Conservation (phyloP, 2,329 filamentous ascomycete species). For the Ilyonectria sp. region DNA sequence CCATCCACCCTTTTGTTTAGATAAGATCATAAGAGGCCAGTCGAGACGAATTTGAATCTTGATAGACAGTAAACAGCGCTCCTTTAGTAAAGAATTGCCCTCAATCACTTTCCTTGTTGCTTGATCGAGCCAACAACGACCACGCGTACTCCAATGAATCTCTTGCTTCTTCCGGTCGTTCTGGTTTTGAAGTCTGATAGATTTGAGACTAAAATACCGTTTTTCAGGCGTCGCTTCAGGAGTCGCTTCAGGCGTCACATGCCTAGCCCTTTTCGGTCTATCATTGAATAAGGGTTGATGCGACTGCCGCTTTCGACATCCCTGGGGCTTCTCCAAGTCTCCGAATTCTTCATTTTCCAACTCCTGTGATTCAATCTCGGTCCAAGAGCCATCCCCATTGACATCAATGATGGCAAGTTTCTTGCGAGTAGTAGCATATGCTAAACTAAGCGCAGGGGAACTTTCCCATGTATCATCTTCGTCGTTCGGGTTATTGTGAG, state of each 20-base stretch:
- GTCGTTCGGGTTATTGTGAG: neutral
- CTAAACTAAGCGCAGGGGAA: neutral
- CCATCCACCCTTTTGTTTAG: neutral
- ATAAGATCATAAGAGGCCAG: neutral
- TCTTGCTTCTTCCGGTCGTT: neutral
- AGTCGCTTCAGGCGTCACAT: neutral
- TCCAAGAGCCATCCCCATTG: neutral
- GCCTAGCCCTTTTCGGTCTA: neutral
- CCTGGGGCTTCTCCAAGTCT: neutral
- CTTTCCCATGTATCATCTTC: neutral
- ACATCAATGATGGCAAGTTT: constrained; percentile 1
- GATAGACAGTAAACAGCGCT: neutral
- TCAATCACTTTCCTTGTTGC: constrained; percentile 1
- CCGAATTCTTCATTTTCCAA: neutral
- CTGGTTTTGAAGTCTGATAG: neutral
- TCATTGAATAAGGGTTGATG: neutral
- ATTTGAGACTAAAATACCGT: neutral
- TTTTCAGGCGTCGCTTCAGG: neutral
- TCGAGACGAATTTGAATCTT: neutral
- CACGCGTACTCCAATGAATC: constrained; percentile 1
- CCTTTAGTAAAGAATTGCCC: neutral
- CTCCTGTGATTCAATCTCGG: neutral
- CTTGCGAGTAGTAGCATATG: neutral
- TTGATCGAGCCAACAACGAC: neutral
- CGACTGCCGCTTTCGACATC: neutral